phyloP scores from a whole-genome alignment of 164 flowering plant genomes.

The Magnolia sinica region DNA sequence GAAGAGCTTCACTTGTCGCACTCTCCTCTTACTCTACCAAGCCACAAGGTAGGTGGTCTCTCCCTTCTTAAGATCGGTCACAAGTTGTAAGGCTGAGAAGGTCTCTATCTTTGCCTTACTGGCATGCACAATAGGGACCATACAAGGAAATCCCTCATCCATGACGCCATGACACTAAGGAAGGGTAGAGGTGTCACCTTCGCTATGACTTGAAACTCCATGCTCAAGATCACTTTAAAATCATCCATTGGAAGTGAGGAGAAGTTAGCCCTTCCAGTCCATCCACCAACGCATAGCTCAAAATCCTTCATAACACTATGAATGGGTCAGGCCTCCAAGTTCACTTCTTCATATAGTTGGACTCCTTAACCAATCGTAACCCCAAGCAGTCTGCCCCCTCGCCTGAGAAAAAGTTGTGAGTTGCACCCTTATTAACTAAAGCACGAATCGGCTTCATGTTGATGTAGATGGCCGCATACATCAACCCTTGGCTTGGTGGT shows the following conservation, averaged over 20 bases:
- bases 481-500: background rate
- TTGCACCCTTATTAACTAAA: background rate
- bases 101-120: background rate
- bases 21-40: too few relatives aligned
- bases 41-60: background rate
- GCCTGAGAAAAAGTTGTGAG: background rate
- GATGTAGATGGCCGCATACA: background rate
- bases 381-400: constrained; percentile 1
- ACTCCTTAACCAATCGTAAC: background rate
- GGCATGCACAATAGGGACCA: background rate
- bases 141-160: background rate
- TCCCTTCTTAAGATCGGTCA: background rate
- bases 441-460: background rate
- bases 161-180: background rate
- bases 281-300: background rate
- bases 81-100: background rate
- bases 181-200: background rate
- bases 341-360: background rate
- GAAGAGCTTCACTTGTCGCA: background rate
- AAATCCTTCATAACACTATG: background rate
- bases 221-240: background rate
- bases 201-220: background rate
- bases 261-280: background rate
- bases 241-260: background rate
- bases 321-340: background rate